Conservation (phyloP, 805 yeast genomes). For the Jamesozyma rosinii region DNA sequence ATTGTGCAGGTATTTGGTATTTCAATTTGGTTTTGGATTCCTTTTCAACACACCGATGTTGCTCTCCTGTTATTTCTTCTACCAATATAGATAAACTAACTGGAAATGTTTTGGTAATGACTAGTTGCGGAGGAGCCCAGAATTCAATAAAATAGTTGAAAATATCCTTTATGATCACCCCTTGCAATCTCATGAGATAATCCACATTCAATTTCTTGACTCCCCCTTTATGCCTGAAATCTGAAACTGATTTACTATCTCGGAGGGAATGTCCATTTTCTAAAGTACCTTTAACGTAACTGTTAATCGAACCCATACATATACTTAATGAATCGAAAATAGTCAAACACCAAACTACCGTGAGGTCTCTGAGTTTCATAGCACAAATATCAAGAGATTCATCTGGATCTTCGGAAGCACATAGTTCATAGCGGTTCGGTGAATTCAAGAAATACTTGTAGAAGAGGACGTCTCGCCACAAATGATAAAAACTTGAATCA, state of each 20-base stretch:
- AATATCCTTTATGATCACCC: slow-evolving; percentile 13
- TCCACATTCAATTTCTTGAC: background rate
- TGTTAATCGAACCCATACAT: slow-evolving; percentile 6
- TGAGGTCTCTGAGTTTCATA: slow-evolving; percentile 27
- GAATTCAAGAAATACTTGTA: slow-evolving; percentile 20
- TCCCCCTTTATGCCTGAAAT: background rate
- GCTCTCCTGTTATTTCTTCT: slow-evolving; percentile 8
- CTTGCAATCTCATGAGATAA: slow-evolving; percentile 9
- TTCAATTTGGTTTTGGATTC: background rate
- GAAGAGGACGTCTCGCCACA: slow-evolving; percentile 24
- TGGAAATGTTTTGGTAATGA: slow-evolving; percentile 40
- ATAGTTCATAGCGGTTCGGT: slow-evolving; percentile 13
- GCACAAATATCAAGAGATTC: slow-evolving; percentile 23
- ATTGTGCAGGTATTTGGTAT: slow-evolving; percentile 8
- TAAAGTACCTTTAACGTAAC: background rate
- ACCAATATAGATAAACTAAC: slow-evolving; percentile 20
- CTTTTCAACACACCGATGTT: slow-evolving; percentile 10
- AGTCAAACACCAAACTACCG: slow-evolving; percentile 24
- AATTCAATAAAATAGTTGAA: slow-evolving; percentile 39
- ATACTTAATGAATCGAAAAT: slow-evolving; percentile 17
- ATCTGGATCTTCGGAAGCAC: slow-evolving; percentile 18
- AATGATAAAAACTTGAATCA: slow-evolving; percentile 14
- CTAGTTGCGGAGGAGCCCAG: slow-evolving; percentile 51
- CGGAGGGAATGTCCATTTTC: too few species aligned
- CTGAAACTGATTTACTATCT: too few species aligned